Conservation (phyloP, 176 grass and related monocot genomes). For the Chloris gayana region DNA sequence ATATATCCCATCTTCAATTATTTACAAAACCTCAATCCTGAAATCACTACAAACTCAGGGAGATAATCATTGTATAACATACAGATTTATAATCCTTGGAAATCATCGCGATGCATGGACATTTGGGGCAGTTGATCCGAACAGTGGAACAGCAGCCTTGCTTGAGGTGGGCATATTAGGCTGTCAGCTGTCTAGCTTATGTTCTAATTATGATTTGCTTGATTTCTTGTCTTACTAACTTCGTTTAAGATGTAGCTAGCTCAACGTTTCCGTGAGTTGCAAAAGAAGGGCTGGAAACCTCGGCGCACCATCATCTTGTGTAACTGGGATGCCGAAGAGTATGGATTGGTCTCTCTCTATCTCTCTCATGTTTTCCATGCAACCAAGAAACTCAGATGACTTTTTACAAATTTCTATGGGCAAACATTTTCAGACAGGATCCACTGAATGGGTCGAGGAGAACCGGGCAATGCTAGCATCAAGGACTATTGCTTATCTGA, state of each 20-base stretch:
- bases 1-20: neutral
- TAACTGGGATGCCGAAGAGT: constrained; percentile 94
- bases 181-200: neutral
- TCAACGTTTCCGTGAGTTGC: constrained; percentile 69
- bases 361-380: neutral
- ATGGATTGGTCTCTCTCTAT: constrained; percentile 63
- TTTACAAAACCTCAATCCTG: constrained; percentile 5
- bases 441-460: constrained; percentile 96
- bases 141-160: constrained; percentile 91
- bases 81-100: constrained; percentile 85
- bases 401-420: constrained; percentile 15
- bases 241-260: constrained; percentile 66
- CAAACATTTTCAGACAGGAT: constrained; percentile 63
- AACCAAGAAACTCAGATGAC: constrained; percentile 13
- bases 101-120: constrained; percentile 98
- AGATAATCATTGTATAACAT: constrained; percentile 26
- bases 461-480: constrained; percentile 73
- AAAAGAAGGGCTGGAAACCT: constrained; percentile 86
- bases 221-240: constrained; percentile 22
- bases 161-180: constrained; percentile 67
- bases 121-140: constrained; percentile 86
- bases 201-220: neutral
- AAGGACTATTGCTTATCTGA: constrained; percentile 78
- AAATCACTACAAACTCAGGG: neutral
- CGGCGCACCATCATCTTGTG: constrained; percentile 89